A percentile compares a stretch with the other conserved stretches of the same genome.
Conservation (phyloP, 2,329 filamentous ascomycete species). For the Botrytis byssoidea region DNA sequence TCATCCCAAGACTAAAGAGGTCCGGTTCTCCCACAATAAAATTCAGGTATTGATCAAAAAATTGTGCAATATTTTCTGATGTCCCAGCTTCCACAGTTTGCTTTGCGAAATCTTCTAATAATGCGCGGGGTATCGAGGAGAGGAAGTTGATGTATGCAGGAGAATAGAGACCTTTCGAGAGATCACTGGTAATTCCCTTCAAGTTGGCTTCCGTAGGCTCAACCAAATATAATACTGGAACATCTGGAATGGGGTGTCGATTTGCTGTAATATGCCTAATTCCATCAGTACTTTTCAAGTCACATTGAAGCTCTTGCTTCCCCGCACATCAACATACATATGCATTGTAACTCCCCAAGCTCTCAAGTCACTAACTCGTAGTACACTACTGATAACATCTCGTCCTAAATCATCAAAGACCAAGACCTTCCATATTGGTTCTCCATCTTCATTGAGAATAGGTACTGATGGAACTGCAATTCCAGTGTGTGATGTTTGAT, state of each 20-base stretch:
- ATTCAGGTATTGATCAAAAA: conserved; percentile 96
- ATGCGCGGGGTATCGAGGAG: conserved; percentile 82
- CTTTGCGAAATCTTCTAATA: conserved; percentile 91
- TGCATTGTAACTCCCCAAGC: conserved; percentile 96
- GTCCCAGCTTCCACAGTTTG: conserved; percentile 83
- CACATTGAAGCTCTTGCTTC: conserved; percentile 13
- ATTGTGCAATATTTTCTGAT: conserved; percentile 83
- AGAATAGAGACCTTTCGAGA: conserved; percentile 83
- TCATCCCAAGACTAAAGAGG: conserved; percentile 89
- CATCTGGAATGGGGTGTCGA: conserved; percentile 90
- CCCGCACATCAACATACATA: conserved; percentile 56
- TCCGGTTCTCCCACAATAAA: conserved; percentile 96
- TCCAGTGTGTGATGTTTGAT: conserved; percentile 59
- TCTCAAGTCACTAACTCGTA: conserved; percentile 89
- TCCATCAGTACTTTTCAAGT: conserved; percentile 30
- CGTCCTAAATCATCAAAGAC: conserved; percentile 90
- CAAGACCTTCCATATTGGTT: conserved; percentile 96
- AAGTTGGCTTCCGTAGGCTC: conserved; percentile 83
- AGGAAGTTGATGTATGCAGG: conserved; percentile 97
- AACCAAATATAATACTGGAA: conserved; percentile 93
- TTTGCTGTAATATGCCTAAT: conserved; percentile 73
- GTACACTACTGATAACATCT: conserved; percentile 94
- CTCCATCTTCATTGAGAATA: conserved; percentile 80
- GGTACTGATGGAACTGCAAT: conserved; percentile 68
- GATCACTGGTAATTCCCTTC: conserved; percentile 77